Percentiles rank a stretch among this genome's conserved stretches.
These are phyloP conservation scores for Hansfordia pulvinata DNA, from an alignment of 2,329 filamentous ascomycete species.

Conservation along the genomic window DNA sequence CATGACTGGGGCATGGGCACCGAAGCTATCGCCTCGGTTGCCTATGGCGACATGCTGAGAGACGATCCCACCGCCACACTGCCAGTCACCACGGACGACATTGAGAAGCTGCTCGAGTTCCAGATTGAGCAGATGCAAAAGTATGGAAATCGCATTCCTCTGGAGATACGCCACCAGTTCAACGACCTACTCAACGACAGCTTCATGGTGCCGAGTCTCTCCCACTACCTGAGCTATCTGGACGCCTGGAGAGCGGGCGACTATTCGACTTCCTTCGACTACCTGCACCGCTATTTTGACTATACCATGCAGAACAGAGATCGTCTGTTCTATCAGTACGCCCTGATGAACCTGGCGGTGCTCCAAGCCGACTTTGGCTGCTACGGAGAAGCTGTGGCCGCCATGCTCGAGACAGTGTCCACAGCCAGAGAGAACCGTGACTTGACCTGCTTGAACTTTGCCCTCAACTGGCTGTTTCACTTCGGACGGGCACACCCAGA, in stretches of 20 bases:
- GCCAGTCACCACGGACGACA: slow-evolving; percentile 60
- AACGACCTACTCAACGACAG: slow-evolving; percentile 54
- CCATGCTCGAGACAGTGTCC: slow-evolving; percentile 88
- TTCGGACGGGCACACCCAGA: slow-evolving; percentile 77
- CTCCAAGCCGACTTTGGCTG: slow-evolving; percentile 93
- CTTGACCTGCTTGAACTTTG: slow-evolving; percentile 84
- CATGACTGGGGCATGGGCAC: slow-evolving; percentile 35
- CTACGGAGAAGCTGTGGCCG: slow-evolving; percentile 75
- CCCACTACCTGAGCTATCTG: slow-evolving; percentile 73
- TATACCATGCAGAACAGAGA: slow-evolving; percentile 83
- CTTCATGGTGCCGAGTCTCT: slow-evolving; percentile 55
- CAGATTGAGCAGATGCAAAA: slow-evolving; percentile 81
- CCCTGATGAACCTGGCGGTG: slow-evolving; percentile 82
- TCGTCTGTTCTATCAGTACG: slow-evolving; percentile 84
- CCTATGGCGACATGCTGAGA: slow-evolving; percentile 39
- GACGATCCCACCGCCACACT: slow-evolving; percentile 24
- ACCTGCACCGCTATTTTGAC: slow-evolving; percentile 89
- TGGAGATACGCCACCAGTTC: slow-evolving; percentile 59
- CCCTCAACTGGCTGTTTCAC: slow-evolving; percentile 90
- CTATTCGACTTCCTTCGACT: slow-evolving; percentile 80
- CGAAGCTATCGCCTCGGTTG: slow-evolving; percentile 29
- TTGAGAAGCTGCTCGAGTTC: slow-evolving; percentile 72
- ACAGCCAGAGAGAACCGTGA: slow-evolving; percentile 93
- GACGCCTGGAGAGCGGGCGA: slow-evolving; percentile 88
- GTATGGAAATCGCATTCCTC: slow-evolving; percentile 64